Evolutionary conservation across 257 asterid genomes (phyloP).

Genomic region (Parsonsia alboflavescens): DNA sequence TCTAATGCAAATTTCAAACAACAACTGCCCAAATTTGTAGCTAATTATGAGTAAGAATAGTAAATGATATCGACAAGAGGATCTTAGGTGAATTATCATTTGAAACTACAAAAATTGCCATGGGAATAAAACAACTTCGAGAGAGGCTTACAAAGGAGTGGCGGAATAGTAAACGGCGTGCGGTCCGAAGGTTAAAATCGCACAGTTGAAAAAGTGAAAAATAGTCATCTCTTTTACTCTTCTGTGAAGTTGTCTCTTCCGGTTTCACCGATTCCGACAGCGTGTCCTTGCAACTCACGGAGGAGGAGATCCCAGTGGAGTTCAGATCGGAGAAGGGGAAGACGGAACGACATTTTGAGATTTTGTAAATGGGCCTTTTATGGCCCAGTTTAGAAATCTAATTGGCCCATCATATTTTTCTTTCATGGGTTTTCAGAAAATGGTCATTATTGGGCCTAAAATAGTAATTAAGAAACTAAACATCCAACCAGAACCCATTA

Average conservation of each 20-base stretch:
- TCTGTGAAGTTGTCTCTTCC: not conserved
- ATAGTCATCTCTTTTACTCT: conserved; percentile 55
- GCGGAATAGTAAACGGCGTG: conserved; percentile 99
- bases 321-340: not conserved
- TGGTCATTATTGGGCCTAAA: not conserved
- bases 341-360: not conserved
- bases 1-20: not conserved
- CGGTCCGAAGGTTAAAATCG: conserved; percentile 93
- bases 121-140: not conserved
- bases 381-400: not conserved
- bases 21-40: not conserved
- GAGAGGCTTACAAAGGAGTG: conserved; percentile 68
- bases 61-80: conserved; percentile 6
- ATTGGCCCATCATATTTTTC: not conserved
- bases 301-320: conserved; percentile 22
- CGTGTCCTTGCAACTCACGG: not conserved
- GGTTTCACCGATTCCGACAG: not conserved
- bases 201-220: conserved; percentile 96
- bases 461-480: too few species aligned
- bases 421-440: not conserved
- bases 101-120: not conserved
- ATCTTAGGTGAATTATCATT: conserved; percentile 20
- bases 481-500: too few species aligned
- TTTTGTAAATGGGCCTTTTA: not conserved
- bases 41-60: not conserved